Base-by-base conservation (phyloP, 345 rosid species). In the Rhizophora apiculata region DNA sequence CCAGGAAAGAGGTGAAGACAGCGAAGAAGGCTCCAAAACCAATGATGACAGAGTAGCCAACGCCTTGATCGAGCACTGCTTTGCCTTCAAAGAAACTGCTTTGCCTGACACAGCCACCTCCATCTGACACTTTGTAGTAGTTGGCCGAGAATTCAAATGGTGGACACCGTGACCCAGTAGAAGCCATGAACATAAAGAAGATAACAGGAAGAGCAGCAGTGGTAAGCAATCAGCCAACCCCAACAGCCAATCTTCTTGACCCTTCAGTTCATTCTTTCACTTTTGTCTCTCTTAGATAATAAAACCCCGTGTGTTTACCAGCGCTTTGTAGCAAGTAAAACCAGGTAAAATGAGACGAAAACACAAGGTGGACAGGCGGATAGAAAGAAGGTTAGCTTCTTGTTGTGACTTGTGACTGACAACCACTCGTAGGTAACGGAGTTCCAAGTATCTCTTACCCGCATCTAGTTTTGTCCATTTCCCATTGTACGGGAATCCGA, bases 11-110 rank as follows among this genome's bases (percentile, higher is more conserved):
- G 60, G 96, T 90, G 84, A 93, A 89, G 75, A 89, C 27, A 39
- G 98, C 98, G 64, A 93, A 90, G 81, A 93, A 93, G 65, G 90
- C 91, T 29, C 98, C 98, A 27, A 93, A 93, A 29, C 93, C 98
- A 63, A 93, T 87, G 65, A 93, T 86, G 54, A 93, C 88, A 32
- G 97, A 83, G 71, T 91, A 91, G 32, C 97, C 98, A 56, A 89
- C 88, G 0, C 91, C 91, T 76, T 91, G 92, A 74, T 88, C 86
- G 29, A 91, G 87, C 55, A 84, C 88, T 9, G 91, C 37, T 69
- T 86, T 83, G 52, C 82, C 89, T 16, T 80, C 83, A 68, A 93
- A 93, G 88, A 86, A 93, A 68, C 94, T 89, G 73, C 76, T 74
- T 76, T 74, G 88, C 74, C 97, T 80, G 61, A 74, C 81, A 60